Percentiles rank a stretch among this genome's conserved stretches.
Evolutionary conservation across 257 asterid species (phyloP).

Genomic region (Solanum infundibuliforme): DNA sequence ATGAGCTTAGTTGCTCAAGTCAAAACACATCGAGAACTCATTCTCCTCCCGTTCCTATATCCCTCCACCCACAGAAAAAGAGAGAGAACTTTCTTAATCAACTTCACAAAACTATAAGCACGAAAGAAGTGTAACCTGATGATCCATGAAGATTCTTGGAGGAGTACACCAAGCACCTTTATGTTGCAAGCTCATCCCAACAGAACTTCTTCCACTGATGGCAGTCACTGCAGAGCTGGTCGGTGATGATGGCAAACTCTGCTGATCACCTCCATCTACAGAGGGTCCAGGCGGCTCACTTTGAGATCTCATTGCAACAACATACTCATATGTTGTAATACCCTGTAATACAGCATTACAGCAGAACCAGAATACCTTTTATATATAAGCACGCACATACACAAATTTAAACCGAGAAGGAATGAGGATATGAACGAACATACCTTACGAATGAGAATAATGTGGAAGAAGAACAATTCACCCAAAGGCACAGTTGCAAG

Average conservation of each 20-base stretch:
- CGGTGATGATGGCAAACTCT: conserved; percentile 87
- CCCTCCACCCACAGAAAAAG: background rate
- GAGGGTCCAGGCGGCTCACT: conserved; percentile 93
- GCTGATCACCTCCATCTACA: conserved; percentile 71
- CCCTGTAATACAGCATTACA: conserved; percentile 41
- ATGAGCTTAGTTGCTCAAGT: background rate
- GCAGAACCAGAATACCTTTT: background rate
- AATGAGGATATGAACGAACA: background rate
- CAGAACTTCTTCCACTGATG: conserved; percentile 84
- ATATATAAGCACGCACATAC: background rate
- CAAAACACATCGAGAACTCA: background rate
- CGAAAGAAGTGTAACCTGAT: conserved; percentile 42
- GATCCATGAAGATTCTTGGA: conserved; percentile 93
- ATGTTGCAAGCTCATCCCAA: conserved; percentile 80
- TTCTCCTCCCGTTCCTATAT: background rate
- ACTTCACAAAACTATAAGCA: background rate
- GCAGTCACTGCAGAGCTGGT: conserved; percentile 95
- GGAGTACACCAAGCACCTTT: conserved; percentile 99
- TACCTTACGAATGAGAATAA: conserved; percentile 89
- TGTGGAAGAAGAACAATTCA: conserved; percentile 88
- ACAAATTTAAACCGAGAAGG: background rate
- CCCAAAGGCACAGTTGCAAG: conserved; percentile 85
- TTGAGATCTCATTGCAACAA: conserved; percentile 88
- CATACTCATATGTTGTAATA: conserved; percentile 87
- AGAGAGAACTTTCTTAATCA: background rate